phyloP scores from a whole-genome alignment of 371 early-diverging fungal species.

The Mucor saturninus region DNA sequence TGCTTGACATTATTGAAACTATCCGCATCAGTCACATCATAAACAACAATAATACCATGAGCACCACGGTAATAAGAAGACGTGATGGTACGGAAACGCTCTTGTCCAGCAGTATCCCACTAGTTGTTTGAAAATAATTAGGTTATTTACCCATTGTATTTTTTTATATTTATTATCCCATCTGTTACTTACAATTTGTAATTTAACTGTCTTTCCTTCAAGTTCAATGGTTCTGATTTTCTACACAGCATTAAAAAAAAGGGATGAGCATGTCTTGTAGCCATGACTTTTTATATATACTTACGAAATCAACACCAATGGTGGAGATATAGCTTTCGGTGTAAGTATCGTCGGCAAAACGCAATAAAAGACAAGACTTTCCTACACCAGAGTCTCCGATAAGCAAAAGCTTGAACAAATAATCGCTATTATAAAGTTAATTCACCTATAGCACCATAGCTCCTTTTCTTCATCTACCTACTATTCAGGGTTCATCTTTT shows the following conservation, averaged over 20 bases:
- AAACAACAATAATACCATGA: constrained; percentile 98
- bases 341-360: constrained; percentile 99
- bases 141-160: neutral
- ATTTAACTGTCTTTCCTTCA: constrained; percentile 98
- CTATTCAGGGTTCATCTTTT: constrained; percentile 49
- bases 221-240: constrained; percentile 99
- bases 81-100: constrained; percentile 99
- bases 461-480: constrained; percentile 21
- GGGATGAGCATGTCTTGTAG: neutral
- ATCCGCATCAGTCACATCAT: constrained; percentile 97
- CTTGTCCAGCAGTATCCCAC: constrained; percentile 99
- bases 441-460: neutral
- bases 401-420: constrained; percentile 98
- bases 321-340: constrained; percentile 98
- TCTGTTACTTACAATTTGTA: constrained; percentile 85
- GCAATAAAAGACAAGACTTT: constrained; percentile 97
- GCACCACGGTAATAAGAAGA: constrained; percentile 99
- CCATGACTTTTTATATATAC: constrained; percentile 22
- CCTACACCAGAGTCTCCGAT: constrained; percentile 99
- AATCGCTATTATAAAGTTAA: constrained; percentile 69
- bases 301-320: constrained; percentile 97
- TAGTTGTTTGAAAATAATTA: constrained; percentile 18
- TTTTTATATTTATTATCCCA: too few relatives aligned
- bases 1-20: constrained; percentile 91
- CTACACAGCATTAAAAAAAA: constrained; percentile 40